These are phyloP conservation scores for Camillea tinctor DNA, from an alignment of 2,329 filamentous ascomycete species.

Conservation along the genomic window DNA sequence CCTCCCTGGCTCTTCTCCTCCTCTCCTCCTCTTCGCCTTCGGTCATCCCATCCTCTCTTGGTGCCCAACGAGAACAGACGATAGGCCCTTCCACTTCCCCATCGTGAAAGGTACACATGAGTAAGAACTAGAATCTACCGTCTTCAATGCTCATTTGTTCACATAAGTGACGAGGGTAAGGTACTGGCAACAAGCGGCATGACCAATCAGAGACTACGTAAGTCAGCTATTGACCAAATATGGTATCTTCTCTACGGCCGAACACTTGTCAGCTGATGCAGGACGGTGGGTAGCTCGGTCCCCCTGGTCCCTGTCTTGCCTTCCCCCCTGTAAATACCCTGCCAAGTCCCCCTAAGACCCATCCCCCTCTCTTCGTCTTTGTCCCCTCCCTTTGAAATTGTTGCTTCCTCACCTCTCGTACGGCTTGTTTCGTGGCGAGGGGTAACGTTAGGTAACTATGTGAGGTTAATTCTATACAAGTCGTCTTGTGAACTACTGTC, in stretches of 20 bases:
- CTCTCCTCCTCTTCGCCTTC: neutral
- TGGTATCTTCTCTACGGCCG: neutral
- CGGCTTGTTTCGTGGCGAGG: neutral
- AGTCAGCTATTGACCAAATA: neutral
- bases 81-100: neutral
- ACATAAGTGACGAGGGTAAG: neutral
- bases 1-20: neutral
- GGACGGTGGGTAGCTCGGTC: neutral
- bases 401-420: neutral
- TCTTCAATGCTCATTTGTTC: neutral
- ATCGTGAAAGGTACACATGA: neutral
- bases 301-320: too few relatives aligned
- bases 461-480: neutral
- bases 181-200: neutral
- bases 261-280: neutral
- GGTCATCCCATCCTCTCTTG: neutral
- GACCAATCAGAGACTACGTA: neutral
- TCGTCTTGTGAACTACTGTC: neutral
- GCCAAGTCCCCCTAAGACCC: neutral
- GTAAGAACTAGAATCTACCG: neutral
- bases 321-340: neutral
- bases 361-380: neutral
- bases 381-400: neutral
- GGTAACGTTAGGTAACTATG: neutral
- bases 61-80: neutral